These are phyloP conservation scores for Trametes elegans DNA, from an alignment of 768 basidiomycete species.

Conservation along the genomic window DNA sequence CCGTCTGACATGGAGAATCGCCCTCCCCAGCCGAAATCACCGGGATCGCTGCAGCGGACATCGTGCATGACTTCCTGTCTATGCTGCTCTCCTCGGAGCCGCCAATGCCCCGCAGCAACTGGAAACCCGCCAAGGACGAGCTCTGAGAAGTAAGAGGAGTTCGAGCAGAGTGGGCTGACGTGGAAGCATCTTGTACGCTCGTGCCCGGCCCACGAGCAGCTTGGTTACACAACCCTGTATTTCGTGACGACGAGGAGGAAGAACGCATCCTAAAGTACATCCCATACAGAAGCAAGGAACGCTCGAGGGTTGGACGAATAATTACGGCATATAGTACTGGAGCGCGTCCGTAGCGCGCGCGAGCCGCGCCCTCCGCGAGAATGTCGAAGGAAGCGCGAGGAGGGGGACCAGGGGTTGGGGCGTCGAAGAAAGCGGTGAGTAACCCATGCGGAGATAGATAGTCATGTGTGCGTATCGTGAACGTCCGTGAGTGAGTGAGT, in stretches of 20 bases:
- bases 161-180: background rate
- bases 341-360: background rate
- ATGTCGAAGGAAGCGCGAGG: too few relatives aligned
- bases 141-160: constrained; percentile 7
- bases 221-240: background rate
- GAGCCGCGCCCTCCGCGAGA: background rate
- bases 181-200: background rate
- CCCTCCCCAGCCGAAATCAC: constrained; percentile 67
- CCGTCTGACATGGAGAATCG: too few relatives aligned
- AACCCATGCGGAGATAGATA: too few relatives aligned
- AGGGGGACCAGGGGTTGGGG: background rate
- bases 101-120: constrained; percentile 26
- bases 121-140: constrained; percentile 21
- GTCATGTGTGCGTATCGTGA: background rate
- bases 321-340: constrained; percentile 22
- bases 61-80: constrained; percentile 68
- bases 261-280: constrained; percentile 9
- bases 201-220: background rate
- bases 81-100: constrained; percentile 50
- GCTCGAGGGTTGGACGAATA: constrained; percentile 28
- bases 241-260: background rate
- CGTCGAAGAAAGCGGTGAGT: background rate
- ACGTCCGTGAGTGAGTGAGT: background rate
- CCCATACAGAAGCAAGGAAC: constrained; percentile 14
- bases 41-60: constrained; percentile 63